Percentiles rank a stretch among this genome's conserved stretches.
Evolutionary conservation across 78 protist species (phyloP).

Genomic region (Cavenderia fasciculata): DNA sequence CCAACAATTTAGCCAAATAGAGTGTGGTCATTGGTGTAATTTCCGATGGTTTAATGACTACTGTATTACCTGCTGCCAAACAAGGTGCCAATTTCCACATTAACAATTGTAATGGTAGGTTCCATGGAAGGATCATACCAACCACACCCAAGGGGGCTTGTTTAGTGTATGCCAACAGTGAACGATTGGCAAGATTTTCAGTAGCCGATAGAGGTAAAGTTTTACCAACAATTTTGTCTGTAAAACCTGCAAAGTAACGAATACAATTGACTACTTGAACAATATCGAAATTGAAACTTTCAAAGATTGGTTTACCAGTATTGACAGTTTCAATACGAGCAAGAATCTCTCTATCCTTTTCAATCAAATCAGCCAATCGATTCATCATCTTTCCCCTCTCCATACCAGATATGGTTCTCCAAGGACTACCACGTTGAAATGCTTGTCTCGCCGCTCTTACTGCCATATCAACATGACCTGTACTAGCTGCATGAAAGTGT

Average conservation of each 20-base stretch:
- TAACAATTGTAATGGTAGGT: slow-evolving; percentile 76
- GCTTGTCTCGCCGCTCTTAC: no score
- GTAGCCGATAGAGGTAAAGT: slow-evolving; percentile 22
- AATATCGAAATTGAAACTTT: slow-evolving; percentile 55
- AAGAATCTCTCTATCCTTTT: slow-evolving; percentile 40
- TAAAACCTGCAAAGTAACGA: slow-evolving; percentile 91
- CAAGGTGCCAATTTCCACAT: slow-evolving; percentile 92
- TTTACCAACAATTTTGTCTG: slow-evolving; percentile 85
- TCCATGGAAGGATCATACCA: slow-evolving; percentile 86
- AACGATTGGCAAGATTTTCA: not conserved
- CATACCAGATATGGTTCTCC: slow-evolving; percentile 19
- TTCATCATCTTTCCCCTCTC: slow-evolving; percentile 39
- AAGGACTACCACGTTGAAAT: no score
- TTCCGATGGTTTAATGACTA: slow-evolving; percentile 93
- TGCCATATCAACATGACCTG: no score
- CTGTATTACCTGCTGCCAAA: slow-evolving; percentile 91
- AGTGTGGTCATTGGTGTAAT: slow-evolving; percentile 93
- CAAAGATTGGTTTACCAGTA: slow-evolving; percentile 78
- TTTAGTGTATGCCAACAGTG: slow-evolving; percentile 52
- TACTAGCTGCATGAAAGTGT: no score
- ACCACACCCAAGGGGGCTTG: slow-evolving; percentile 86
- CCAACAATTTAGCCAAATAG: slow-evolving; percentile 67
- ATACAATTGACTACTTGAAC: slow-evolving; percentile 11
- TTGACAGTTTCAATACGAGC: slow-evolving; percentile 79
- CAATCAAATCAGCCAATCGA: slow-evolving; percentile 83